Evolutionary conservation across 805 yeast species (phyloP), one percentile per base, ranked within the genome.

Genomic region (Tanozyma kutaoensis): DNA sequence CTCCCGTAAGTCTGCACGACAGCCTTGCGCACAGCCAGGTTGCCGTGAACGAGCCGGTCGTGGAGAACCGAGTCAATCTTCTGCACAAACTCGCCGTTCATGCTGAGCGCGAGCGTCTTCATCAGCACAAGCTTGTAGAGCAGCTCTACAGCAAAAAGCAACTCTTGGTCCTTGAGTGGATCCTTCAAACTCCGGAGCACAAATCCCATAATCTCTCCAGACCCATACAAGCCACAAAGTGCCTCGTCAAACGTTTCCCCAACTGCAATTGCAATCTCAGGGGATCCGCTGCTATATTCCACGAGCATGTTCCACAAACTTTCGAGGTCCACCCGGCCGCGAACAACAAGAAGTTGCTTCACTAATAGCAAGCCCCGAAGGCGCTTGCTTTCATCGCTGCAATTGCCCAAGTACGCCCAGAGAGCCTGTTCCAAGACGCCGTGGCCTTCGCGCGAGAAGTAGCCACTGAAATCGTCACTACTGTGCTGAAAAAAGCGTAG

Each of bases 311-410:
- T 15, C 56, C 58, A 55, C 10, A 52, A 31, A 14, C 31, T 38
- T 2, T 22, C 16, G 19, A 47, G 30, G 9, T 43, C 35, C 12
- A 56, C 21, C 4, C 30, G 22, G 15, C 27, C 29, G 12, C 48
- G 34, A 31, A 44, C 50, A 18, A 55, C 48, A 11, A 59, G 42
- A 20, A 54, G 26, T 31, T 55, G 64, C 28, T 58, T 58, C 15
- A 58, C 14, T 7, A 60, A 24, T 14, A 59, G 39, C 25, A 59
- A 45, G 3, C 56, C 65, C 28, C 45, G 45, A 10, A 53, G 29
- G 3, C 42, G 27, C 12, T 35, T 35, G 2, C 42, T 20, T 11
- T 29, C 8, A 7, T 20, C 2, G 24, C 28, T 17, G 22, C 23
- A n/a, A n/a, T n/a, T 7, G 29, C 7, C 24, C 22, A 45, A 42